Evolutionary conservation across 169 alveolate species (phyloP), one percentile per base, ranked within the genome.

Genomic region (Cryptosporidium viatorum): DNA sequence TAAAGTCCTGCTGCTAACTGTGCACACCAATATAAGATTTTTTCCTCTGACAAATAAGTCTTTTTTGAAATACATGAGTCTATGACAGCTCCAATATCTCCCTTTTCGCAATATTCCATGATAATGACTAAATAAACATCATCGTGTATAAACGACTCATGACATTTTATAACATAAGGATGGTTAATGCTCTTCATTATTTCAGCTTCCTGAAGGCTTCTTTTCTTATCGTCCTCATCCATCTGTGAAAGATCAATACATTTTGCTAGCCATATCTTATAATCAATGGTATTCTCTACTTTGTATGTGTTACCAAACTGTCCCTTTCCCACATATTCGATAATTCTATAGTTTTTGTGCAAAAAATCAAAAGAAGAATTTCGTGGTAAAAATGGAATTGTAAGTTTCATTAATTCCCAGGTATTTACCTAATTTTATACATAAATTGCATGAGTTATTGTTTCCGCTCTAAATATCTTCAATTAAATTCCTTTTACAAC

Each of bases 21-120:
- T 9, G 94, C 93, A 89, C 95, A 94, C 97, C 97, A 95, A 84
- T 95, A 92, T 52, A 95, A 91, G 18, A 96, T 95, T 45, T 91
- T 95, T 14, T 93, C 87, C 92, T 96, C 98, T 26, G 95, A 86
- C 91, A 96, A 94, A 85, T 86, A 92, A 84, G 94, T 95, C 3
- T 85, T 84, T 59, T 93, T 92, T 84, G 92, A 43, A 2, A 93
- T 91, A 87, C 92, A 94, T 59, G 93, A 71, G 37, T 94, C 95
- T 26, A 96, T 92, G 68, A 93, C 95, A 69, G 59, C 93, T n/a
- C 93, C 68, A 21, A 96, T 70, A 69, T 96, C 98, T 3, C 98
- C 98, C 43, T 92, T 95, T 75, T 95, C 96, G 48, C 96, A 94
- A 86, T 93, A 94, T 68, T 94, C 96, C 95, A 94, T 95, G 16